Evolutionary conservation across 2,329 filamentous ascomycete species (phyloP).

Genomic region (Apiospora saccharicola): DNA sequence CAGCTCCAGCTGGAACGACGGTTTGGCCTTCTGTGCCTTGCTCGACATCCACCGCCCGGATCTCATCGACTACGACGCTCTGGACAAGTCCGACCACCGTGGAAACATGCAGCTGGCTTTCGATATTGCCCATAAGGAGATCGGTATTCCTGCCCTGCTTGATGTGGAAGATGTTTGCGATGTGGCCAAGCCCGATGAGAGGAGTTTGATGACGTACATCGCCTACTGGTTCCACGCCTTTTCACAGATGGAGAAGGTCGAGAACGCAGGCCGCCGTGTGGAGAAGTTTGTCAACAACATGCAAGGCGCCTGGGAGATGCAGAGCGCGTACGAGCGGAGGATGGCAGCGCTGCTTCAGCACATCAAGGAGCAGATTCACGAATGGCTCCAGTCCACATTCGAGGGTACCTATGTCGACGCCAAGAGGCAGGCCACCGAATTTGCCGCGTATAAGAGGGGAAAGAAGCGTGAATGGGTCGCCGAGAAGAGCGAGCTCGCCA

Average conservation of each 20-base stretch:
- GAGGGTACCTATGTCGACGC: slow-evolving; percentile 93
- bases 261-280: slow-evolving; percentile 93
- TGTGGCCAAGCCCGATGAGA: slow-evolving; percentile 93
- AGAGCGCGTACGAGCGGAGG: slow-evolving; percentile 90
- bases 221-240: slow-evolving; percentile 99
- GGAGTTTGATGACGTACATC: slow-evolving; percentile 98
- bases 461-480: slow-evolving; percentile 96
- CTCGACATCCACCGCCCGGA: slow-evolving; percentile 97
- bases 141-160: slow-evolving; percentile 92
- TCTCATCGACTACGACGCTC: slow-evolving; percentile 92
- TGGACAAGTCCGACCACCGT: slow-evolving; percentile 92
- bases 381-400: slow-evolving; percentile 83
- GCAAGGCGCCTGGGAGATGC: slow-evolving; percentile 99
- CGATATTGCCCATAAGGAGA: slow-evolving; percentile 94
- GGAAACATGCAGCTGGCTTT: slow-evolving; percentile 99
- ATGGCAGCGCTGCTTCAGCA: slow-evolving; percentile 83
- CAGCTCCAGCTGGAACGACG: slow-evolving; percentile 95
- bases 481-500: slow-evolving; percentile 94
- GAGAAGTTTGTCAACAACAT: slow-evolving; percentile 99
- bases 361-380: slow-evolving; percentile 75
- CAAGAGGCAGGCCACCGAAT: slow-evolving; percentile 82
- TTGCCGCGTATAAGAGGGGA: slow-evolving; percentile 88
- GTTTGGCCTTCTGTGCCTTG: slow-evolving; percentile 93
- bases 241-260: slow-evolving; percentile 97
- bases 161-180: slow-evolving; percentile 99